Evolutionary conservation across 2,329 filamentous ascomycete genomes (phyloP).

Genomic region (Lecanosticta acicola): DNA sequence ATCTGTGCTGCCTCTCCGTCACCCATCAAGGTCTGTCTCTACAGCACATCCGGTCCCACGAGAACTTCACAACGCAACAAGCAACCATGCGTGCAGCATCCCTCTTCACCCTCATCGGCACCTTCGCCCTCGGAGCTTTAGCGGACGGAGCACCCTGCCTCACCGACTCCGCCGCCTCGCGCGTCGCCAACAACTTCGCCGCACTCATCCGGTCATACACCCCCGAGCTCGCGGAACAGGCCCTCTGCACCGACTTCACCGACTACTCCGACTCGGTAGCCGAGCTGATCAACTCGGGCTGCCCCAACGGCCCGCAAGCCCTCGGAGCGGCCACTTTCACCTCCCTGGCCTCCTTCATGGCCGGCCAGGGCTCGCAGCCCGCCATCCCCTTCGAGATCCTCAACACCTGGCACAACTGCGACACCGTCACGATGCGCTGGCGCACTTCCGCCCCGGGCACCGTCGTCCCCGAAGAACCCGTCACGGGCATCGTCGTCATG

Average conservation of each 20-base stretch:
- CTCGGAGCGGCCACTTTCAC: conserved; percentile 27
- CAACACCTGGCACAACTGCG: conserved; percentile 31
- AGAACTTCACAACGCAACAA: no score
- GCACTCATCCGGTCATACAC: conserved; percentile 28
- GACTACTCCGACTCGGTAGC: conserved; percentile 31
- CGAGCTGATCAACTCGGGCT: conserved; percentile 29
- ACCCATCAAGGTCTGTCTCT: no score
- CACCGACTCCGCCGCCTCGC: conserved; percentile 20
- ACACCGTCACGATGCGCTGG: conserved; percentile 30
- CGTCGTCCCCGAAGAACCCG: conserved; percentile 17
- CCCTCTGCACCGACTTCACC: conserved; percentile 24
- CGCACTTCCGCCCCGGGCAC: conserved; percentile 17
- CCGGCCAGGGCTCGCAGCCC: conserved; percentile 28
- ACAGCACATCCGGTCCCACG: no score
- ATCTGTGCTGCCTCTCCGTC: no score
- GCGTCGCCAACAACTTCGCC: conserved; percentile 28
- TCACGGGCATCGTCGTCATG: conserved; percentile 28
- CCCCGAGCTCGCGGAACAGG: conserved; percentile 19
- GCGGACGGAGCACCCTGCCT: conserved; percentile 18
- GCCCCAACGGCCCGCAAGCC: conserved; percentile 17
- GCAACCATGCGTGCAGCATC: no score
- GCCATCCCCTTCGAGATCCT: conserved; percentile 30
- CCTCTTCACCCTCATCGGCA: conserved; percentile 4
- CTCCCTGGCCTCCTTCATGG: conserved; percentile 24
- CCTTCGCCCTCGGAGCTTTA: conserved; percentile 1